Conservation (phyloP, 352 stramenopile species). For the Phytophthora ohioensis region DNA sequence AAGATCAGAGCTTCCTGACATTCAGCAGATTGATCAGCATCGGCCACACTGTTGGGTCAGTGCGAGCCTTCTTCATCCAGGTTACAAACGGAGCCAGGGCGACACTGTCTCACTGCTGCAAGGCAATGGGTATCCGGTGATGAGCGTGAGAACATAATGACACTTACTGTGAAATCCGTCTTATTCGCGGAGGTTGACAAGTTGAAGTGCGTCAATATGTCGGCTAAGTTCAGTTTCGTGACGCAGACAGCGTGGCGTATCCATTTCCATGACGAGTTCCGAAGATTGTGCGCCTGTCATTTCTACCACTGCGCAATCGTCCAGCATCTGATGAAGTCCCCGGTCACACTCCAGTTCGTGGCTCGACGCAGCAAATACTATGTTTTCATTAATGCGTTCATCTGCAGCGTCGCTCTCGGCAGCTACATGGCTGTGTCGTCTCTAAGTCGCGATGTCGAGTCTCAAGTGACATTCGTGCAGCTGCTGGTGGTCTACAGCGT, state of each 20-base stretch:
- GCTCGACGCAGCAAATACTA: conserved; percentile 83
- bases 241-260: conserved; percentile 22
- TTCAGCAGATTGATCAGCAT: not conserved
- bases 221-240: conserved; percentile 30
- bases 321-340: conserved; percentile 22
- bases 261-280: conserved; percentile 7
- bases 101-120: not conserved
- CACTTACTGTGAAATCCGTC: not conserved
- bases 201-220: not conserved
- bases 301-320: conserved; percentile 32
- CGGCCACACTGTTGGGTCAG: not conserved
- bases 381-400: conserved; percentile 84
- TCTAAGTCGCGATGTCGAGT: conserved; percentile 6
- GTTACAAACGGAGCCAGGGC: not conserved
- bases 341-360: conserved; percentile 29
- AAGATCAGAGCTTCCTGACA: not conserved
- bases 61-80: not conserved
- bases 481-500: conserved; percentile 49
- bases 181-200: not conserved
- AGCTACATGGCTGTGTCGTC: conserved; percentile 39
- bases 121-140: not conserved
- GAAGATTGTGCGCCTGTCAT: conserved; percentile 41
- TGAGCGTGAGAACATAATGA: not conserved
- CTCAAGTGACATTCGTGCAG: conserved; percentile 2
- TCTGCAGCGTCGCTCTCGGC: conserved; percentile 56